Conservation (phyloP, 805 yeast species). For the Hanseniaspora pseudoguilliermondii region DNA sequence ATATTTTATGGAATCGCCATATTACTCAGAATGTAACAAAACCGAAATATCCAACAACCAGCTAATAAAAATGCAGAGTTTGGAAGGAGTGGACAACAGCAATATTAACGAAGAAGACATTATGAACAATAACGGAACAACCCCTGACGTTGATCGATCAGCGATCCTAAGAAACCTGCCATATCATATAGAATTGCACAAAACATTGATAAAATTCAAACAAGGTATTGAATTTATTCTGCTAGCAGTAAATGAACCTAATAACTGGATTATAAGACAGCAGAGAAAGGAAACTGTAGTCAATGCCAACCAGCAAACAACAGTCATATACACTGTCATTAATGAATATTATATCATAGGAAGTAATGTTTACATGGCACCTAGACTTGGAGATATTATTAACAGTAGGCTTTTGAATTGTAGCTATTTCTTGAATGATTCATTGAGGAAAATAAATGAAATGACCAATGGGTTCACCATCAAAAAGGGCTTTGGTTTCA, state of each 20-base stretch:
- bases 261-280: slow-evolving; percentile 80
- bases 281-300: slow-evolving; percentile 48
- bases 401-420: slow-evolving; percentile 55
- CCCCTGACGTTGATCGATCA: slow-evolving; percentile 11
- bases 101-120: slow-evolving; percentile 4
- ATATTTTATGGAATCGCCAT: slow-evolving; percentile 87
- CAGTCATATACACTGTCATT: slow-evolving; percentile 27
- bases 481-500: slow-evolving; percentile 37
- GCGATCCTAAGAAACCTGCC: slow-evolving; percentile 22
- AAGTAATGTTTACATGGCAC: slow-evolving; percentile 86
- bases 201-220: slow-evolving; percentile 58
- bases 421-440: slow-evolving; percentile 31
- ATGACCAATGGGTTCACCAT: slow-evolving; percentile 43
- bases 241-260: slow-evolving; percentile 69
- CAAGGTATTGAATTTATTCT: slow-evolving; percentile 72
- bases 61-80: slow-evolving; percentile 89
- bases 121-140: slow-evolving; percentile 11
- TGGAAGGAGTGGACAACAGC: slow-evolving; percentile 16
- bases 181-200: slow-evolving; percentile 31
- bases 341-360: slow-evolving; percentile 83
- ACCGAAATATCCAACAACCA: slow-evolving; percentile 69
- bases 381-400: slow-evolving; percentile 57
- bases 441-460: slow-evolving; percentile 35
- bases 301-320: slow-evolving; percentile 30
- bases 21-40: slow-evolving; percentile 54